These are phyloP conservation scores for Globisporangium perplexum DNA, from an alignment of 352 stramenopile species.

Conservation along the genomic window DNA sequence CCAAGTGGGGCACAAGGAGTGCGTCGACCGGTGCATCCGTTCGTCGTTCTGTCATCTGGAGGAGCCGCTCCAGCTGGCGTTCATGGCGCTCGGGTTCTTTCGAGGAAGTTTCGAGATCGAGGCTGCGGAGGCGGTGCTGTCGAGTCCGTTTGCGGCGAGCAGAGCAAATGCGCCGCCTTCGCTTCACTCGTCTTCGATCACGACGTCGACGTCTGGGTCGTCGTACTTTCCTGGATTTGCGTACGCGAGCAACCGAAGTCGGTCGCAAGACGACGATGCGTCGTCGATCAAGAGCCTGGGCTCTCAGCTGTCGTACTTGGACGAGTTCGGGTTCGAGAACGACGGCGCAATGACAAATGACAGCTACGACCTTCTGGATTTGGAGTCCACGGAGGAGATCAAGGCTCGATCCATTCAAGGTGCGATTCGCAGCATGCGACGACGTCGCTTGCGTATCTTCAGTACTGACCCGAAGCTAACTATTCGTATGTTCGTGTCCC, in stretches of 20 bases:
- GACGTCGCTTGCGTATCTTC: neutral
- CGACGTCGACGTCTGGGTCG: slow-evolving; percentile 23
- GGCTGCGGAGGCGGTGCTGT: slow-evolving; percentile 63
- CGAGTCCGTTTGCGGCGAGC: slow-evolving; percentile 25
- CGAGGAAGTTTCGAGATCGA: slow-evolving; percentile 69
- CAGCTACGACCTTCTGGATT: slow-evolving; percentile 69
- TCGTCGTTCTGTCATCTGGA: slow-evolving; percentile 79
- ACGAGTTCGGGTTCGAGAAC: slow-evolving; percentile 70
- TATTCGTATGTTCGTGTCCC: neutral
- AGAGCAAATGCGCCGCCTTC: slow-evolving; percentile 10
- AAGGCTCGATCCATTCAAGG: slow-evolving; percentile 39
- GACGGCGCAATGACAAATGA: slow-evolving; percentile 78
- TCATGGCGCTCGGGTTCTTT: slow-evolving; percentile 83
- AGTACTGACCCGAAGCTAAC: neutral
- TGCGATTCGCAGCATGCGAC: slow-evolving; percentile 7
- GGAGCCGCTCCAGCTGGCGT: slow-evolving; percentile 59
- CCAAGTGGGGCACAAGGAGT: slow-evolving; percentile 72
- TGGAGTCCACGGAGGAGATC: slow-evolving; percentile 64
- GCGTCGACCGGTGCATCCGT: slow-evolving; percentile 72
- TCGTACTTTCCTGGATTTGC: slow-evolving; percentile 45
- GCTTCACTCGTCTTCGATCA: slow-evolving; percentile 5
- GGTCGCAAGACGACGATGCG: slow-evolving; percentile 36
- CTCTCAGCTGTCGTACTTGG: slow-evolving; percentile 59
- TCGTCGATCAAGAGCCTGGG: slow-evolving; percentile 55
- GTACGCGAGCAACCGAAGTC: slow-evolving; percentile 32